phyloP scores from a whole-genome alignment of 1,139 yeast genomes.

The Suhomyces coccinellae region DNA sequence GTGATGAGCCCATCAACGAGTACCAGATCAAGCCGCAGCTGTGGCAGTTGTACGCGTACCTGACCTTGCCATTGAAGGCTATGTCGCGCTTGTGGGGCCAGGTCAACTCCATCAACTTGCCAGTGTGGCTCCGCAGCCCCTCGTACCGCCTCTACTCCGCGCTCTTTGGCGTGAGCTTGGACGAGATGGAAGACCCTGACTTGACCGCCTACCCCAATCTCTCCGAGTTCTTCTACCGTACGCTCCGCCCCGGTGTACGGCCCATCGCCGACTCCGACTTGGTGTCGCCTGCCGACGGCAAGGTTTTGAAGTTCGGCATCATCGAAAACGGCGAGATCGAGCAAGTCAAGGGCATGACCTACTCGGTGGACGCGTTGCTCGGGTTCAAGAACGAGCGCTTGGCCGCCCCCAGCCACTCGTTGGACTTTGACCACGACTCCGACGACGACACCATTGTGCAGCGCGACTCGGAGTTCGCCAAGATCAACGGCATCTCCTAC shows the following conservation, averaged over 20 bases:
- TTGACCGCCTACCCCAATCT: constrained; percentile 72
- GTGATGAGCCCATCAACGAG: constrained; percentile 36
- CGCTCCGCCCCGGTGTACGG: constrained; percentile 74
- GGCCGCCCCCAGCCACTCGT: constrained; percentile 62
- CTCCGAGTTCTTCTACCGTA: constrained; percentile 89
- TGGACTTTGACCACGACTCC: constrained; percentile 45
- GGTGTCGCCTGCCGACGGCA: constrained; percentile 94
- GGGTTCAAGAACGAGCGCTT: constrained; percentile 57
- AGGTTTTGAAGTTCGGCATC: constrained; percentile 79
- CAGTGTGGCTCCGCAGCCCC: constrained; percentile 85
- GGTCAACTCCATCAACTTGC: constrained; percentile 78
- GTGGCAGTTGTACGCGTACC: constrained; percentile 87
- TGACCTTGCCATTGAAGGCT: constrained; percentile 88
- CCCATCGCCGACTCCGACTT: constrained; percentile 70
- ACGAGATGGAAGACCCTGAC: constrained; percentile 86
- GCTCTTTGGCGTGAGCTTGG: constrained; percentile 83
- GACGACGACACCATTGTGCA: constrained; percentile 47
- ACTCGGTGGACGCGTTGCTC: constrained; percentile 83
- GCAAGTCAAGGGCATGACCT: constrained; percentile 95
- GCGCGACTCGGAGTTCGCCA: constrained; percentile 77
- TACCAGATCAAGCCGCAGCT: constrained; percentile 63
- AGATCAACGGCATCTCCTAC: constrained; percentile 71
- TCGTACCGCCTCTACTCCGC: constrained; percentile 77
- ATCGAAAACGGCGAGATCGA: constrained; percentile 87
- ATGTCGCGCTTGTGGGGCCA: constrained; percentile 94